Evolutionary conservation across 441 rosid genomes (phyloP).

Genomic region (Jatropha multifida): DNA sequence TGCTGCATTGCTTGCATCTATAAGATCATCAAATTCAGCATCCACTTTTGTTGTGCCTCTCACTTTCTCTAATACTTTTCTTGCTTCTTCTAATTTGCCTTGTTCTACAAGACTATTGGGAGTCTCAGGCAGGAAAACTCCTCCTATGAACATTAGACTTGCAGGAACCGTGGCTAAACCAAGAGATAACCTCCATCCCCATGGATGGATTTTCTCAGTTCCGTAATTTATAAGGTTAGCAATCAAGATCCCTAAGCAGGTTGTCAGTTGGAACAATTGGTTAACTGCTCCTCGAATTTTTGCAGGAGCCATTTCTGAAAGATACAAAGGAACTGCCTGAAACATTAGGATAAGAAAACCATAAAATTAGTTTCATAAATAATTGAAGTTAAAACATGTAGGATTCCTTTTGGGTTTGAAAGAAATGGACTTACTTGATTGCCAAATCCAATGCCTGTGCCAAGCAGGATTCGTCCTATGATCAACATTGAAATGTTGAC

Average conservation of each 20-base stretch:
- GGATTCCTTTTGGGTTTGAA: background rate
- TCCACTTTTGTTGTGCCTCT: constrained; percentile 72
- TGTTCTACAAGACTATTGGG: constrained; percentile 90
- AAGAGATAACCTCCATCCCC: constrained; percentile 96
- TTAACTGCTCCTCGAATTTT: constrained; percentile 76
- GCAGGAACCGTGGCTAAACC: constrained; percentile 85
- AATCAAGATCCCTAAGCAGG: constrained; percentile 67
- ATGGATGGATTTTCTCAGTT: constrained; percentile 73
- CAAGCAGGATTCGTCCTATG: constrained; percentile 68
- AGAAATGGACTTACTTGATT: constrained; percentile 54
- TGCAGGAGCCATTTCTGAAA: constrained; percentile 87
- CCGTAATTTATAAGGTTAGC: constrained; percentile 72
- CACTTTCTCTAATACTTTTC: constrained; percentile 57
- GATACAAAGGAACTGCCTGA: constrained; percentile 83
- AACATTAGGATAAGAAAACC: background rate
- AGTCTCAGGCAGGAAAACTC: constrained; percentile 72
- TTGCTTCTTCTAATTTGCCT: constrained; percentile 69
- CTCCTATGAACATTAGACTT: constrained; percentile 68
- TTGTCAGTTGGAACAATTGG: constrained; percentile 80
- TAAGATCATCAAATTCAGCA: constrained; percentile 74
- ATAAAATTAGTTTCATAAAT: background rate
- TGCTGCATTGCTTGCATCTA: constrained; percentile 80
- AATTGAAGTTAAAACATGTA: background rate
- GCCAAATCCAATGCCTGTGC: constrained; percentile 84
- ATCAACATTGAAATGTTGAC: constrained; percentile 67